Conservation (phyloP, 192 early-diverging fungal genomes). For the Oehlia diaphana region DNA sequence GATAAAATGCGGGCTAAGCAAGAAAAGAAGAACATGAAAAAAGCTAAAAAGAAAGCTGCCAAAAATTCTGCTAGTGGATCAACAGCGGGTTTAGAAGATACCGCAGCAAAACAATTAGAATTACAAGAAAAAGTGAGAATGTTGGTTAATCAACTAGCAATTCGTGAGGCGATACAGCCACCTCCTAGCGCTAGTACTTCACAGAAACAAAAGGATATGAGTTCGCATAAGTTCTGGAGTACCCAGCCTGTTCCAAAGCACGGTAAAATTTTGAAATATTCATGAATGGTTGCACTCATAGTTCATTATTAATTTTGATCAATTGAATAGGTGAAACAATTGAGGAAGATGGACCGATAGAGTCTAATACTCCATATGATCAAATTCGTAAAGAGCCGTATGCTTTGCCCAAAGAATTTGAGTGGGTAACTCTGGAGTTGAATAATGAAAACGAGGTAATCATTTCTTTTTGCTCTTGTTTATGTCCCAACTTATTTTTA, state of each 20-base stretch:
- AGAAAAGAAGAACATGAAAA: slow-evolving; percentile 23
- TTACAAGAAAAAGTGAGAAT: slow-evolving; percentile 27
- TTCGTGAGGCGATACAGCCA: slow-evolving; percentile 16
- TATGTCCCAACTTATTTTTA: background rate
- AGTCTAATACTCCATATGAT: slow-evolving; percentile 68
- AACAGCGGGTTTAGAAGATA: background rate
- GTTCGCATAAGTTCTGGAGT: slow-evolving; percentile 88
- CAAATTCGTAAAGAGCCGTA: slow-evolving; percentile 83
- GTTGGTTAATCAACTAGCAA: slow-evolving; percentile 18
- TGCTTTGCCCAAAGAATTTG: slow-evolving; percentile 84
- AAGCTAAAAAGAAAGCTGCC: slow-evolving; percentile 25
- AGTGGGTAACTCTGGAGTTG: slow-evolving; percentile 86
- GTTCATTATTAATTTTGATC: background rate
- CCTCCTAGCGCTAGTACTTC: background rate
- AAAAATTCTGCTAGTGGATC: background rate
- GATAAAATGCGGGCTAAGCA: slow-evolving; percentile 24
- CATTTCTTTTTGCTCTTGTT: background rate
- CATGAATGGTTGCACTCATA: too few relatives aligned
- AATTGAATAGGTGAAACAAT: slow-evolving; percentile 64
- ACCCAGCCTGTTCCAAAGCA: slow-evolving; percentile 93
- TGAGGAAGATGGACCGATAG: slow-evolving; percentile 77
- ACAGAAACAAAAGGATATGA: slow-evolving; percentile 8
- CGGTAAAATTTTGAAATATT: slow-evolving; percentile 43
- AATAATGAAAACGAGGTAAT: slow-evolving; percentile 67
- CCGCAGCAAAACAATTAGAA: background rate